Percentiles rank a stretch among this genome's conserved stretches.
phyloP scores from a whole-genome alignment of 352 stramenopile species.

The Pythium dissimile region DNA sequence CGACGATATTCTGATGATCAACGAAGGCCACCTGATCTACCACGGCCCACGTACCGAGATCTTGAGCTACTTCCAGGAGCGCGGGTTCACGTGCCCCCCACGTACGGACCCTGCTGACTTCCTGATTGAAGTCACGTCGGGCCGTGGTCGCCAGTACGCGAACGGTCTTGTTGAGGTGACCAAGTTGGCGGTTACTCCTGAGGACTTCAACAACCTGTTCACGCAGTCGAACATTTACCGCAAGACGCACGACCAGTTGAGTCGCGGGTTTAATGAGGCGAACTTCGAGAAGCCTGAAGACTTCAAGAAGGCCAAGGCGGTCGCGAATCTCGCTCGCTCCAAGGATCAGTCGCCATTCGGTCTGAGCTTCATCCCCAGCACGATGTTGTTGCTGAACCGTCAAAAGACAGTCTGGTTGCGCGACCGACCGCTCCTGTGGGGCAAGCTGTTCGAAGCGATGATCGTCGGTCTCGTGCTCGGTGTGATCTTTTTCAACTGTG shows the following conservation, averaged over 20 bases:
- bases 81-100: slow-evolving; percentile 67
- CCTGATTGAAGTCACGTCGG: slow-evolving; percentile 65
- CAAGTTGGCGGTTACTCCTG: slow-evolving; percentile 25
- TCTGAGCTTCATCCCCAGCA: slow-evolving; percentile 40
- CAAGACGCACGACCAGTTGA: slow-evolving; percentile 47
- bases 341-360: slow-evolving; percentile 55
- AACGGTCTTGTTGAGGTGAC: slow-evolving; percentile 29
- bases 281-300: slow-evolving; percentile 56
- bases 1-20: slow-evolving; percentile 94
- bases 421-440: slow-evolving; percentile 54
- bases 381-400: slow-evolving; percentile 46
- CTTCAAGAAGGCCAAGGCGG: slow-evolving; percentile 52
- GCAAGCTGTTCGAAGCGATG: slow-evolving; percentile 55
- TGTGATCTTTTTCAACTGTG: slow-evolving; percentile 62
- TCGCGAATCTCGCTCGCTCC: slow-evolving; percentile 39
- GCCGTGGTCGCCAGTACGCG: slow-evolving; percentile 40
- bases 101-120: slow-evolving; percentile 65
- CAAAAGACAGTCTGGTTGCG: slow-evolving; percentile 69
- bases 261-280: slow-evolving; percentile 50
- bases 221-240: slow-evolving; percentile 50
- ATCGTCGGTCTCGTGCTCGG: slow-evolving; percentile 80
- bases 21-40: slow-evolving; percentile 92
- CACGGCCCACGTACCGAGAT: slow-evolving; percentile 78
- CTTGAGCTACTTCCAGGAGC: slow-evolving; percentile 78
- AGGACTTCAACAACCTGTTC: slow-evolving; percentile 60